A percentile compares a stretch with the other conserved stretches of the same genome.
phyloP scores from a whole-genome alignment of 495 filamentous ascomycete species.

The Talaromyces nanjingensis region DNA sequence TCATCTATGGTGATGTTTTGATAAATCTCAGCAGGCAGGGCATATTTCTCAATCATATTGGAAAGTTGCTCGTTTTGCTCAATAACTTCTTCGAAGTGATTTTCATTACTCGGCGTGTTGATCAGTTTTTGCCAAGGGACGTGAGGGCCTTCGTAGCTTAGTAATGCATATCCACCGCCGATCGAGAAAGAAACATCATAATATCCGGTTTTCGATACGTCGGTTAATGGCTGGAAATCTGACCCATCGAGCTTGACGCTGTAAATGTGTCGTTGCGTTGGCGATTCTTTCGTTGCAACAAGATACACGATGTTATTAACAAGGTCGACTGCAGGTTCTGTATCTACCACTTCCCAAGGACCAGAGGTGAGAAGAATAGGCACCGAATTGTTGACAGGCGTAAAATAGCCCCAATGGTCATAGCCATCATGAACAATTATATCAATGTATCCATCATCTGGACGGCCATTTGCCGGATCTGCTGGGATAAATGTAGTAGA shows the following conservation, averaged over 20 bases:
- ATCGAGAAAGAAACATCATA: constrained; percentile 82
- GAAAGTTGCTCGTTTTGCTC: constrained; percentile 70
- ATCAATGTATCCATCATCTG: constrained; percentile 86
- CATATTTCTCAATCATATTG: constrained; percentile 62
- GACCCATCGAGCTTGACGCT: constrained; percentile 77
- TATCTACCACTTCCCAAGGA: constrained; percentile 86
- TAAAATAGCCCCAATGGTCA: constrained; percentile 91
- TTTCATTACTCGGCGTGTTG: constrained; percentile 64
- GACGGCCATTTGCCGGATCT: constrained; percentile 67
- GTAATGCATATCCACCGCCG: constrained; percentile 69
- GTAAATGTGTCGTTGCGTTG: constrained; percentile 87
- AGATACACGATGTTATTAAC: constrained; percentile 83
- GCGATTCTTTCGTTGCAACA: constrained; percentile 75
- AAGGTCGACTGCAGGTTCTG: constrained; percentile 83
- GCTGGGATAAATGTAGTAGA: constrained; percentile 81
- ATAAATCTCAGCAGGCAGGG: constrained; percentile 80
- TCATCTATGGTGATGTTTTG: constrained; percentile 77
- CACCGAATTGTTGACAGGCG: constrained; percentile 74
- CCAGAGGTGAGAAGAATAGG: constrained; percentile 83
- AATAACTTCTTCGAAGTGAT: constrained; percentile 56
- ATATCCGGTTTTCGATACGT: constrained; percentile 72
- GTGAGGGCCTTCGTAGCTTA: constrained; percentile 75
- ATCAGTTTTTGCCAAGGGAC: constrained; percentile 92
- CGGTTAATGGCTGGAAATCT: constrained; percentile 61
- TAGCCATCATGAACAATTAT: constrained; percentile 80